Base-by-base conservation (phyloP, 169 alveolate genomes). In the Plasmodium gallinaceum region DNA sequence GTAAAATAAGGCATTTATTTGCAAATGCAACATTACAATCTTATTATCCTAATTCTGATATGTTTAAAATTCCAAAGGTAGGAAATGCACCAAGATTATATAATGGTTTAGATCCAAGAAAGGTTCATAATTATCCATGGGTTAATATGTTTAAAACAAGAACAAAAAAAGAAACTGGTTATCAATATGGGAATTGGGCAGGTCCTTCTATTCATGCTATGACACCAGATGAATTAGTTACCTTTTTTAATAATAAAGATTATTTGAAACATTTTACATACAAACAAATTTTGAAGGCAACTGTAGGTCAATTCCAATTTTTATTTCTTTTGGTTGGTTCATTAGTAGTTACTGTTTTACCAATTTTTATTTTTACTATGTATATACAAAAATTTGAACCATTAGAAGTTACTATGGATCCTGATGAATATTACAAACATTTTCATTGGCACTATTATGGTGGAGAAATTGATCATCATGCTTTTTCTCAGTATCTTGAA, bases 401-500 rank as follows among this genome's bases (percentile, higher is more conserved):
- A 20, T 39, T 91, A 52, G 96, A 94, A 90, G 88, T 93, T 57
- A 74, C 91, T 14, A 94, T 94, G 46, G 95, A 93, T 22, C 87
- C 80, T 22, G 96, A 94, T 10, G 96, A 92, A 26, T 94, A 92
- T 94, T 86, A 87, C 72, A 94, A 94, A 52, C 95, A 94, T 91
- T 87, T 74, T 74, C 88, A 74, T 6, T 95, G 97, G 97, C 97
- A 95, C 74, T 91, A 93, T 65, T 92, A 89, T 61, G 97, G 97
- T 42, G 96, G 91, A 60, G 92, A 93, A 61, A 74, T 95, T 26
- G 97, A 95, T 68, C 97, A 95, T 92, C 97, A 95, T 66, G 97
- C 97, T 69, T 95, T 91, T 71, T 92, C 91, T 45, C 97, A 95
- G 65, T 95, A 95, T 83, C 88, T 93, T 64, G 97, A 95, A 91